Evolutionary conservation across 192 early-diverging fungal genomes (phyloP), one percentile per base, ranked within the genome.

Genomic region (Entomortierella beljakovae): DNA sequence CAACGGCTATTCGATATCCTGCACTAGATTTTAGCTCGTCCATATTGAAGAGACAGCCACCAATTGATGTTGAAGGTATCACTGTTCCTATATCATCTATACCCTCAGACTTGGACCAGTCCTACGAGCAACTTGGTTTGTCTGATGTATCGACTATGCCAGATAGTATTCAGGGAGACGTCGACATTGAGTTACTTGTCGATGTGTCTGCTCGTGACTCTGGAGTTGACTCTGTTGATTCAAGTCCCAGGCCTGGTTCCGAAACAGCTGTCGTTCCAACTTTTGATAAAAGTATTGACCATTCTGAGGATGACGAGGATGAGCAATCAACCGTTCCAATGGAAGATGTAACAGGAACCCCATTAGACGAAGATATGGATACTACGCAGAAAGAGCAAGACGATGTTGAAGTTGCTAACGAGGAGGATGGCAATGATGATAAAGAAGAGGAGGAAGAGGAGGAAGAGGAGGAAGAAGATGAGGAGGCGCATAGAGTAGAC

Each of bases 401-500:
- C 3, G 6, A 5, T 26, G 25, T 5, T 2, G 25, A 53, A 53
- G 3, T 26, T 8, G 6, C 9, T 53, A 9, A 5, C 9, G 28
- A 53, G 3, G 23, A 9, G 25, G 18, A 3, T 25, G 25, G 6
- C 23, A 26, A 31, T 8, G 51, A 9, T 25, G 25, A 6, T 9
- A 26, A 31, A 2, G 51, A 9, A 9, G 46, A 13, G 1, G 65
- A 76, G 6, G 33, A 28, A 22, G 59, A 63, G 34, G 73, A 59
- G 11, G 67, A 70, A 26, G 68, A 61, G 0, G 67, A 65, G 1
- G 77, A 61, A 6, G 64, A 72, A 13, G 56, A 62, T 9, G 64
- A 71, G 1, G 74, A 64, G 10, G 57, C 66, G 0, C 58, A 81
- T 16, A 64, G 73, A 18, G 38, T 37, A 25, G 80, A 72, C 29